Base-by-base conservation (phyloP, 1,139 yeast genomes). In the Suhomyces coccinellae region DNA sequence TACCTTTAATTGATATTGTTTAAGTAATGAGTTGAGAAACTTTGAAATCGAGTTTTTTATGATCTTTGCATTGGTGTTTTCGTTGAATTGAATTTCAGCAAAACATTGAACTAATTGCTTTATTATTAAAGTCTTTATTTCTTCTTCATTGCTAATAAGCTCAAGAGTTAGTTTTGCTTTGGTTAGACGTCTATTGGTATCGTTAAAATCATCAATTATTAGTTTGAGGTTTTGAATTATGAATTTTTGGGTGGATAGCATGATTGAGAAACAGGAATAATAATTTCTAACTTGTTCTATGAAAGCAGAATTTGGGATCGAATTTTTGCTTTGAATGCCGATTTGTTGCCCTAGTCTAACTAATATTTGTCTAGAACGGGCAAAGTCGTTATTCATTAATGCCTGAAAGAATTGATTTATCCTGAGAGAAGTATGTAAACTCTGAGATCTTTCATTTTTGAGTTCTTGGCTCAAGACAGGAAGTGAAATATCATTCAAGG, bases 211-310 rank as follows among this genome's bases (percentile, higher is more conserved):
- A 32, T 54, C 61, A 13, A 54, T 42, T 26, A 54, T 40, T 1
- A 47, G 38, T 41, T 53, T 57, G 12, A 55, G 31, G 33, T 52
- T 49, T 38, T 52, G 53, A 30, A 55, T 43, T 11, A 41, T 36
- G 11, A 52, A 15, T 11, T 36, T 20, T 22, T 47, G 45, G 6
- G 34, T 34, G 12, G 40, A 29, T 3, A 47, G 38, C 12, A 55
- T 46, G 6, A 58, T 44, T 16, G 38, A 36, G 20, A 57, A 45
- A 29, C 58, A 56, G 3, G 62, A 57, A 22, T 44, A 51, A 40
- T 54, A 58, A 20, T 40, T 46, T 22, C 49, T 48, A 6, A 49
- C 34, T 4, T 50, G 46, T 12, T 42, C 48, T 3, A 33, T n/a
- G 1, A 42, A 22, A n/a, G 22, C 16, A 10, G 29, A 4, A 26